Evolutionary conservation across 106 monocot genomes (phyloP).

Genomic region (Chionographis japonica): DNA sequence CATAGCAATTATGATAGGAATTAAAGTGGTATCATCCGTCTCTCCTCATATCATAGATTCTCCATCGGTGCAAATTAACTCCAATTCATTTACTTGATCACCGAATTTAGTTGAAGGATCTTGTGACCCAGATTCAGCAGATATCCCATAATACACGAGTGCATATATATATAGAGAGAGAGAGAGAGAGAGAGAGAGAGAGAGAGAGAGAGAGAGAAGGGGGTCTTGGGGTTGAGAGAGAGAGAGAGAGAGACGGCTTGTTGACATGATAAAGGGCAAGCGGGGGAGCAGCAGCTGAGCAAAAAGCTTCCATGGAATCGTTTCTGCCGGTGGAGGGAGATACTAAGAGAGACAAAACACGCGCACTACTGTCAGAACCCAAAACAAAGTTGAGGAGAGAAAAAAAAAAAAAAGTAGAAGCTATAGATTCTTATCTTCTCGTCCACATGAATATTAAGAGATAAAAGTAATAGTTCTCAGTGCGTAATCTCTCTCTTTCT

Average conservation of each 20-base stretch:
- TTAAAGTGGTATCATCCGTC: constrained; percentile 1
- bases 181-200: too few species aligned
- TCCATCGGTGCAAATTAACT: too few species aligned
- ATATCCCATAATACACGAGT: too few species aligned
- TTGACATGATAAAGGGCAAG: constrained; percentile 26
- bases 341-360: constrained; percentile 29
- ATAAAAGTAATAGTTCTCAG: neutral
- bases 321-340: constrained; percentile 20
- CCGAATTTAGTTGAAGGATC: too few species aligned
- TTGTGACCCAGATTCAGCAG: too few species aligned
- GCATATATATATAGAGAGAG: too few species aligned
- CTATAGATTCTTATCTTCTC: constrained; percentile 4
- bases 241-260: constrained; percentile 6
- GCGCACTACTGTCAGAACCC: constrained; percentile 37
- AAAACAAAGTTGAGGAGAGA: constrained; percentile 15
- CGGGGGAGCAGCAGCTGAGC: constrained; percentile 7
- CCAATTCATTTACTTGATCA: too few species aligned
- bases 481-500: neutral
- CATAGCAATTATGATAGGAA: neutral
- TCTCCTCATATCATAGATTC: neutral
- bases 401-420: neutral
- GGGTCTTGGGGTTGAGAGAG: too few species aligned
- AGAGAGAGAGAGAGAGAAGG: neutral
- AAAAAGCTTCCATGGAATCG: constrained; percentile 26
- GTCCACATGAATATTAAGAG: constrained; percentile 1